phyloP scores from a whole-genome alignment of 139 green algal genomes.

The Haematococcus sp. region DNA sequence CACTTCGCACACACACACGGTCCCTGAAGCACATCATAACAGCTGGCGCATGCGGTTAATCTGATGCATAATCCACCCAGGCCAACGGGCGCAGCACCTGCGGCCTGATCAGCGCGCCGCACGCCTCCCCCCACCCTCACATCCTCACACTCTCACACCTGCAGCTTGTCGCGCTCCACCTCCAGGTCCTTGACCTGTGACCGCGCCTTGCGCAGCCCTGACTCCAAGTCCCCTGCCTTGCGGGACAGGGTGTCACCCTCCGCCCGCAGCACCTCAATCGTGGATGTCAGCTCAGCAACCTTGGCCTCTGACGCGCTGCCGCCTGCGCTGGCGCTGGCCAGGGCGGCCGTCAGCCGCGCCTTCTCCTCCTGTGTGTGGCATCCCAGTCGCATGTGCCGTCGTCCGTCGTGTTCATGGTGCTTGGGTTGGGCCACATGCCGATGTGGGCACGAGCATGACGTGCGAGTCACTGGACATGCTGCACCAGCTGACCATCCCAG shows the following conservation, averaged over 20 bases:
- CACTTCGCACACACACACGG: no score
- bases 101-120: no score
- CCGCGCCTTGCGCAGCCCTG: slow-evolving; percentile 71
- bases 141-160: neutral
- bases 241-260: slow-evolving; percentile 78
- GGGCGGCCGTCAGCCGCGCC: slow-evolving; percentile 34
- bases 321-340: slow-evolving; percentile 11
- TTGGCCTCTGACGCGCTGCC: slow-evolving; percentile 39
- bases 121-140: no score
- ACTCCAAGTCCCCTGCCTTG: slow-evolving; percentile 78
- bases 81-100: no score
- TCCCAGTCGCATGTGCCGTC: no score
- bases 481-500: neutral
- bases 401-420: no score
- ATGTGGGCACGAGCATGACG: no score
- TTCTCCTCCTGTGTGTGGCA: slow-evolving; percentile 54
- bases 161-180: slow-evolving; percentile 20
- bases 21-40: no score
- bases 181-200: slow-evolving; percentile 24
- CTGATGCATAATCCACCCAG: no score
- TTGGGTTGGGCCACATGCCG: no score
- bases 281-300: slow-evolving; percentile 40
- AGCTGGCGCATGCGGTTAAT: no score
- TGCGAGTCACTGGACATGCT: no score
- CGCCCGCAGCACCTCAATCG: neutral